Conservation (phyloP, 129 eudicot genomes). For the Cynara cardunculus region DNA sequence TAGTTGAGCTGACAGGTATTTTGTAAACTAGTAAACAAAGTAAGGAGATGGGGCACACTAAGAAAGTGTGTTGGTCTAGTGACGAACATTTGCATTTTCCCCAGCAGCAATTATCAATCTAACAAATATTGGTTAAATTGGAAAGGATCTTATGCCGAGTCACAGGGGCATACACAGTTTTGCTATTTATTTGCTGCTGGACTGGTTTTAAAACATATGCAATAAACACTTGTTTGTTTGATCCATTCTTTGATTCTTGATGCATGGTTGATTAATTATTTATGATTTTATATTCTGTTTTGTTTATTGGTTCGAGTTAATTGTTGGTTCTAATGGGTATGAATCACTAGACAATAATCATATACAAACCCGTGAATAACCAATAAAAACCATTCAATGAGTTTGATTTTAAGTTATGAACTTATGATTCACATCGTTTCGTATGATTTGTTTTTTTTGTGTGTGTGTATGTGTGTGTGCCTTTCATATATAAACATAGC, state of each 20-base stretch:
- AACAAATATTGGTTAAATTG: background rate
- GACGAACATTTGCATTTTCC: background rate
- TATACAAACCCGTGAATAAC: background rate
- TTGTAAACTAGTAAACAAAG: background rate
- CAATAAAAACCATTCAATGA: background rate
- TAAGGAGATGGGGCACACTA: background rate
- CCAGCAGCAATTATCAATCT: background rate
- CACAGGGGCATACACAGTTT: background rate
- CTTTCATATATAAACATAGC: background rate
- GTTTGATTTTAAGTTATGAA: background rate
- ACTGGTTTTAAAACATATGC: background rate
- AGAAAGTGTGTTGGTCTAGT: background rate
- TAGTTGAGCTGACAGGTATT: background rate
- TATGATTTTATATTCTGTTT: background rate
- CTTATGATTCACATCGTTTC: background rate
- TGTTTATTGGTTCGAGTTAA: background rate
- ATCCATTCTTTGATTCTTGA: background rate
- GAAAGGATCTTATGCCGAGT: background rate
- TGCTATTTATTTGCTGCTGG: background rate
- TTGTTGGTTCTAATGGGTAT: background rate
- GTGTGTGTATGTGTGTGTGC: background rate
- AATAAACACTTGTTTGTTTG: background rate
- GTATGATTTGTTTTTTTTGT: background rate
- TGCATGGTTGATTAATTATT: background rate
- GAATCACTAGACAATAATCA: background rate